Evolutionary conservation across 495 filamentous ascomycete species (phyloP).

Genomic region (Penicillium alfredii): DNA sequence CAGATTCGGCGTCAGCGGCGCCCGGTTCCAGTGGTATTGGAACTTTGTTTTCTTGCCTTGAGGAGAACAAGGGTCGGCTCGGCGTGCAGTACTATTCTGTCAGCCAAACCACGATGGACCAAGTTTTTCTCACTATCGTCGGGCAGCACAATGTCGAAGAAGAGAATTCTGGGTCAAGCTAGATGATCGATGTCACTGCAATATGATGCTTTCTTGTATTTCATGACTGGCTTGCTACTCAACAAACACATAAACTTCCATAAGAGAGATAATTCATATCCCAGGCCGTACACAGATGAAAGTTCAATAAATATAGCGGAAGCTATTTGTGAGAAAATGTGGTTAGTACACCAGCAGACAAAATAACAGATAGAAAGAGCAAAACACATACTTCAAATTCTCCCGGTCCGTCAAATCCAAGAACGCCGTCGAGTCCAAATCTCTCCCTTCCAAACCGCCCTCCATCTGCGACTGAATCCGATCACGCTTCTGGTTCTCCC

Average conservation of each 20-base stretch:
- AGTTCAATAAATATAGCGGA: slow-evolving; percentile 36
- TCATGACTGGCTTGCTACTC: no score
- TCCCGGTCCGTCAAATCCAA: slow-evolving; percentile 56
- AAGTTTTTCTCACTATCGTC: slow-evolving; percentile 81
- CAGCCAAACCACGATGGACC: slow-evolving; percentile 75
- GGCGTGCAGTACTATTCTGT: slow-evolving; percentile 77
- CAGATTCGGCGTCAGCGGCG: no score
- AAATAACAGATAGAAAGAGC: neutral
- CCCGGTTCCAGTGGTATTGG: no score
- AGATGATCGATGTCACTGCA: no score
- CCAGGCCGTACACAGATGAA: no score
- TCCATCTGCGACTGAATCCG: slow-evolving; percentile 43
- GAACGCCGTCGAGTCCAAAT: slow-evolving; percentile 52
- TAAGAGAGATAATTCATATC: no score
- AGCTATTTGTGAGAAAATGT: slow-evolving; percentile 9
- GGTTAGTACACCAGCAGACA: slow-evolving; percentile 3
- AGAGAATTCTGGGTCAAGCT: no score
- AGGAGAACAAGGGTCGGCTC: slow-evolving; percentile 56
- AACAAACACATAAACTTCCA: no score
- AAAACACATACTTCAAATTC: slow-evolving; percentile 45
- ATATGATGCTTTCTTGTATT: no score
- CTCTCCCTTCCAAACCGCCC: slow-evolving; percentile 42
- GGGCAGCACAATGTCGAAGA: slow-evolving; percentile 69
- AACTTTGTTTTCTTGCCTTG: slow-evolving; percentile 62
- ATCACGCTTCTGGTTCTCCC: slow-evolving; percentile 54